Conservation (phyloP, 1,284 basidiomycete species). For the Ganoderma lingzhi region DNA sequence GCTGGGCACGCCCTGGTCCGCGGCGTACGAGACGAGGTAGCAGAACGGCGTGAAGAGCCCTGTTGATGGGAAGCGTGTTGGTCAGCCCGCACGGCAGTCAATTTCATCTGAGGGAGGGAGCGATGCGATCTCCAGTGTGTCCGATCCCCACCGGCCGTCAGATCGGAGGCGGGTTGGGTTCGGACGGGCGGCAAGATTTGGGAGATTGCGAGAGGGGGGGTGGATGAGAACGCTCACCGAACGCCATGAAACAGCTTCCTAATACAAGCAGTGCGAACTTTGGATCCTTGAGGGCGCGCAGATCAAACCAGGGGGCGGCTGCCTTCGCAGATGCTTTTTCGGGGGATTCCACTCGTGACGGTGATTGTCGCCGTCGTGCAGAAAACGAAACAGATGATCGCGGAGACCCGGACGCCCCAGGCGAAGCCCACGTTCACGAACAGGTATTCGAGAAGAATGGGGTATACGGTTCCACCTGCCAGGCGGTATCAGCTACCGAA, state of each 20-base stretch:
- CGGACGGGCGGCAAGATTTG: constrained; percentile 12
- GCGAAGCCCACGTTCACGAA: constrained; percentile 64
- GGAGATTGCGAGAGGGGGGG: constrained; percentile 1
- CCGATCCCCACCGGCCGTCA: constrained; percentile 9
- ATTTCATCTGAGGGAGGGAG: constrained; percentile 3
- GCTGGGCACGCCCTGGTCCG: constrained; percentile 29
- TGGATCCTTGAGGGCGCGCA: constrained; percentile 40
- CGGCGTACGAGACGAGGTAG: constrained; percentile 39
- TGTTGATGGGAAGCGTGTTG: constrained; percentile 6
- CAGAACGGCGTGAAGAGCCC: constrained; percentile 69
- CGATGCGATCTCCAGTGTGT: constrained; percentile 12
- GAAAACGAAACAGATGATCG: constrained; percentile 43
- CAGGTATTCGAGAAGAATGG: constrained; percentile 67
- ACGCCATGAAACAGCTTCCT: constrained; percentile 44
- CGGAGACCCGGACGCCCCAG: constrained; percentile 58
- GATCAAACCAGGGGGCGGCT: constrained; percentile 36
- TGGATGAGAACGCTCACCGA: constrained; percentile 31
- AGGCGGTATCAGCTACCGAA: constrained; percentile 12
- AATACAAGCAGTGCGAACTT: constrained; percentile 43
- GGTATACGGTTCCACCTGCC: constrained; percentile 71
- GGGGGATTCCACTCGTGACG: constrained; percentile 39
- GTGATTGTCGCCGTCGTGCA: constrained; percentile 39
- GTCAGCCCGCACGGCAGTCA: neutral
- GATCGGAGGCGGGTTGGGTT: constrained; percentile 6
- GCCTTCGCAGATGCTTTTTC: constrained; percentile 18